Conservation (phyloP, 345 rosid species). For the Salix viminalis region DNA sequence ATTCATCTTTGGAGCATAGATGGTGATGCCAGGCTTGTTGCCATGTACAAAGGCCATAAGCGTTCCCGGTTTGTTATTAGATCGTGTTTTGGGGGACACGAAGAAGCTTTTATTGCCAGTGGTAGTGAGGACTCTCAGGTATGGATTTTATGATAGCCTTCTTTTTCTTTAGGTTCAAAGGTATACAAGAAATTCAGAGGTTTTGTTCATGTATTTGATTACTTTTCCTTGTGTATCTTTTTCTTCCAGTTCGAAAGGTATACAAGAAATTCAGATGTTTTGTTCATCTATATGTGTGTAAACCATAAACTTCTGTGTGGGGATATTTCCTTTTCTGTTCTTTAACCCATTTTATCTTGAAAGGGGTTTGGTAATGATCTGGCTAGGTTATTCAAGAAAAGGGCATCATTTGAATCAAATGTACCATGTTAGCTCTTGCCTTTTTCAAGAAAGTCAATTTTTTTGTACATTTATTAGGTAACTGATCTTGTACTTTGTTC, state of each 20-base stretch:
- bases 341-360: background rate
- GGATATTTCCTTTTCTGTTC: background rate
- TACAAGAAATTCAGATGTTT: background rate
- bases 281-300: background rate
- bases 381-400: background rate
- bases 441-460: background rate
- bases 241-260: background rate
- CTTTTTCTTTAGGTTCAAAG: background rate
- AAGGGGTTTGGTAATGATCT: background rate
- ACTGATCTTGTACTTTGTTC: background rate
- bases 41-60: constrained; percentile 59
- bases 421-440: background rate
- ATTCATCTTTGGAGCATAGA: constrained; percentile 69
- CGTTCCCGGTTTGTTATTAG: constrained; percentile 55
- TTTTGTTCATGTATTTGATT: background rate
- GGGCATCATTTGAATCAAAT: background rate
- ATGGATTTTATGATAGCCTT: background rate
- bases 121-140: constrained; percentile 86
- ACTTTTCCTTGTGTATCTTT: background rate
- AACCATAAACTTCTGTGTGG: background rate
- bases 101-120: constrained; percentile 57
- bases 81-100: constrained; percentile 72
- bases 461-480: background rate
- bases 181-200: background rate
- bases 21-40: constrained; percentile 44